Evolutionary conservation across 805 yeast genomes (phyloP).

Genomic region (Saturnispora gosingensis): DNA sequence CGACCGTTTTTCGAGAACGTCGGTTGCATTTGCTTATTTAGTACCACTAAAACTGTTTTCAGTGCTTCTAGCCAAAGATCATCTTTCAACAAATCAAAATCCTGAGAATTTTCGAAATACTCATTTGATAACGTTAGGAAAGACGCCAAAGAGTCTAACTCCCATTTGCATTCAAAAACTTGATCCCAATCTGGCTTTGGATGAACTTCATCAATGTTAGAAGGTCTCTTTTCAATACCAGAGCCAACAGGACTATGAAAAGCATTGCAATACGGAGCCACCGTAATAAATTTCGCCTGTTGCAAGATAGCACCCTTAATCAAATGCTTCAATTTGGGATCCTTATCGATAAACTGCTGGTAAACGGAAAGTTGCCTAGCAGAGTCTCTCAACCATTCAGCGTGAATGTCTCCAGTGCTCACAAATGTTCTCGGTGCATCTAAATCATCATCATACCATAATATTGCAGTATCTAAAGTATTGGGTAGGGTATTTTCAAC

Average conservation of each 20-base stretch:
- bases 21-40: slow-evolving; percentile 53
- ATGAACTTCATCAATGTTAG: slow-evolving; percentile 52
- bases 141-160: slow-evolving; percentile 77
- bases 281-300: slow-evolving; percentile 55
- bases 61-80: slow-evolving; percentile 52
- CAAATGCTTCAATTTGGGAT: slow-evolving; percentile 39
- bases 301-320: slow-evolving; percentile 73
- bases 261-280: slow-evolving; percentile 81
- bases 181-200: slow-evolving; percentile 63
- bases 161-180: slow-evolving; percentile 87
- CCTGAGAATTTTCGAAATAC: slow-evolving; percentile 49
- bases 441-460: slow-evolving; percentile 45
- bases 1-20: slow-evolving; percentile 47
- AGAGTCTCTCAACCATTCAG: slow-evolving; percentile 87
- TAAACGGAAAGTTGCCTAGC: slow-evolving; percentile 76
- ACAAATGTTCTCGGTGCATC: slow-evolving; percentile 54
- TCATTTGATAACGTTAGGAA: slow-evolving; percentile 69
- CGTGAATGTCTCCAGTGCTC: slow-evolving; percentile 88
- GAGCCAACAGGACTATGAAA: slow-evolving; percentile 72
- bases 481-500: slow-evolving; percentile 82
- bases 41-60: slow-evolving; percentile 39
- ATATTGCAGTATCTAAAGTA: slow-evolving; percentile 77
- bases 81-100: slow-evolving; percentile 37
- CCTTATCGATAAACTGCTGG: slow-evolving; percentile 48
- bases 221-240: slow-evolving; percentile 37